Evolutionary conservation across 2,329 filamentous ascomycete species (phyloP).

Genomic region (Fusarium sp.): DNA sequence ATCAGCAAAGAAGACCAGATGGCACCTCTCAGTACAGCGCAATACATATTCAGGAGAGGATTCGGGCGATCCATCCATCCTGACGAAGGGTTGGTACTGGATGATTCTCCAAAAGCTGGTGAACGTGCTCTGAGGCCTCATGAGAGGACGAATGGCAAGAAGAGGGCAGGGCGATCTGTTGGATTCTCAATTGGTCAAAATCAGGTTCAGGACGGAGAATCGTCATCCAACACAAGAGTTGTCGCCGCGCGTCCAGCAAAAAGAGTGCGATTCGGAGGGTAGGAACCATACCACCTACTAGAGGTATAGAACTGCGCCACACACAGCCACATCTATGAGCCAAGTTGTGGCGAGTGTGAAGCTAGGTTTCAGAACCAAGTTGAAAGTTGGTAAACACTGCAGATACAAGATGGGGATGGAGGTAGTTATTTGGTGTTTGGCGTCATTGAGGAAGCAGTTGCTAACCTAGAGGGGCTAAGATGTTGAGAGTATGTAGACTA

Average conservation of each 20-base stretch:
- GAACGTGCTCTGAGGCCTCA: constrained; percentile 4
- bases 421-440: constrained; percentile 12
- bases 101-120: constrained; percentile 31
- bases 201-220: constrained; percentile 12
- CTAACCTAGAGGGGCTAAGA: neutral
- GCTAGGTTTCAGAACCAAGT: constrained; percentile 38
- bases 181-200: constrained; percentile 17
- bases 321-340: constrained; percentile 15
- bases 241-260: constrained; percentile 44
- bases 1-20: constrained; percentile 59
- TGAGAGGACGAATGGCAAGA: constrained; percentile 34
- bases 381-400: constrained; percentile 28
- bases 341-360: constrained; percentile 20
- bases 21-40: constrained; percentile 56
- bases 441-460: constrained; percentile 18
- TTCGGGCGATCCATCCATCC: constrained; percentile 57
- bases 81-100: constrained; percentile 58
- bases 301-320: constrained; percentile 20
- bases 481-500: neutral
- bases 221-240: constrained; percentile 23
- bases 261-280: constrained; percentile 45
- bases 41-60: constrained; percentile 63
- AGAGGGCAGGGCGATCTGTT: constrained; percentile 39
- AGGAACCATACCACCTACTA: neutral
- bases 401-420: neutral